Evolutionary conservation across 192 early-diverging fungal species (phyloP), one percentile per base, ranked within the genome.

Genomic region (Rhizophagus sp.): DNA sequence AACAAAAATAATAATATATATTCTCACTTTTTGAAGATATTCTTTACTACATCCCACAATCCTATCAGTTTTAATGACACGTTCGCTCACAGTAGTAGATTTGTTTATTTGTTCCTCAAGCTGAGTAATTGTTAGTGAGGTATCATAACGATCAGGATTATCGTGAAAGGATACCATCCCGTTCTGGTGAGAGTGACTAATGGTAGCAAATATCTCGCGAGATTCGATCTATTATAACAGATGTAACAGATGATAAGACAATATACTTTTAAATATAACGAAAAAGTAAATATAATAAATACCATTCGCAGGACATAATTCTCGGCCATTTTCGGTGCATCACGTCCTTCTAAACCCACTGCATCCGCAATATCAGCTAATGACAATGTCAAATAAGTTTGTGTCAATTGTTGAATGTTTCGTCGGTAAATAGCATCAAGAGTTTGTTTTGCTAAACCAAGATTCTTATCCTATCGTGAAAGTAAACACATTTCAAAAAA

Each of bases 141-240:
- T 88, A 41, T 84, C 73, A 68, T 84, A 88, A 62, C 81, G 76
- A 65, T 89, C 85, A 4, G 91, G 87, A 50, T 85, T 69, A 65
- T 95, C 93, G 34, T 90, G 83, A 85, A 95, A 96, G 13, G 84
- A 89, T 6, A 96, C 92, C 92, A 93, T 93, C 25, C 86, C 86
- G 25, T 86, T 83, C 27, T 80, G 79, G 61, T 87, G 81, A 65
- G 81, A 83, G 66, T 85, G 83, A 63, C 81, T 86, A 71, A 88
- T 86, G 2, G 78, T 85, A 22, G 89, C 89, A 78, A 85, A 88
- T 19, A 90, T 84, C 62, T 84, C 71, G 6, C 84, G 79, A n/a
- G 85, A 81, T 64, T 87, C 82, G 66, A 90, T 87, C 89, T 87
- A 82, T 62, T 41, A 9, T 50, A 44, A 25, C 61, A 73, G 9